Evolutionary conservation across 139 green algal genomes (phyloP), one percentile per base, ranked within the genome.

Genomic region (Spirogloea muscicola): DNA sequence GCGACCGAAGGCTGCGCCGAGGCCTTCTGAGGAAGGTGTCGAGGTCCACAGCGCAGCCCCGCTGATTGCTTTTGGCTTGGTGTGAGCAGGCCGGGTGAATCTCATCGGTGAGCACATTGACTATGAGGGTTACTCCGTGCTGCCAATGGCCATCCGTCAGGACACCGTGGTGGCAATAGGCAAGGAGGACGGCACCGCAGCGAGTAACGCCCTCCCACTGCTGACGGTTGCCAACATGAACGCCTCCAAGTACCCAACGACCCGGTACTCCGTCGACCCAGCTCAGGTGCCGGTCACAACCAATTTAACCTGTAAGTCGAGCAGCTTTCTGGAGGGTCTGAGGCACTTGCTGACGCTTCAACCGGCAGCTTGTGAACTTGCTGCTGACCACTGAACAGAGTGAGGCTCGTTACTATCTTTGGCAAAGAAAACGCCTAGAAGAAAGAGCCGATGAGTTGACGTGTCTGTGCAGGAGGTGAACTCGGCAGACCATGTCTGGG

Each of bases 51-150:
- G n/a, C n/a, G n/a, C n/a, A n/a, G n/a, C n/a, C n/a, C n/a, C n/a
- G n/a, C n/a, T n/a, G n/a, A n/a, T n/a, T n/a, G n/a, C n/a, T n/a
- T n/a, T n/a, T n/a, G n/a, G n/a, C n/a, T n/a, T n/a, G n/a, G n/a
- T n/a, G n/a, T n/a, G n/a, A n/a, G 63, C 88, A 91, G 94, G 94
- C 1, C 87, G 94, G 0, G 94, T 98, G 9, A 98, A 98, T 83
- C 73, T 98, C 7, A 98, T 98, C 46, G 94, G 93, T 9, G 93
- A 97, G 83, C 93, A 97, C 72, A 97, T 97, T 63, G 93, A 97
- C 72, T 98, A 97, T 67, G 90, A 96, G 70, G 94, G 94, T 0
- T 98, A 98, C 69, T 89, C 83, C 5, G 94, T 98, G 58, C 88
- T 98, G 48, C 94, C 94, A 34, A 98, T 98, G 94, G 94, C 94